Base-by-base conservation (phyloP, 306 rosid genomes). In the Fragaria vesca region DNA sequence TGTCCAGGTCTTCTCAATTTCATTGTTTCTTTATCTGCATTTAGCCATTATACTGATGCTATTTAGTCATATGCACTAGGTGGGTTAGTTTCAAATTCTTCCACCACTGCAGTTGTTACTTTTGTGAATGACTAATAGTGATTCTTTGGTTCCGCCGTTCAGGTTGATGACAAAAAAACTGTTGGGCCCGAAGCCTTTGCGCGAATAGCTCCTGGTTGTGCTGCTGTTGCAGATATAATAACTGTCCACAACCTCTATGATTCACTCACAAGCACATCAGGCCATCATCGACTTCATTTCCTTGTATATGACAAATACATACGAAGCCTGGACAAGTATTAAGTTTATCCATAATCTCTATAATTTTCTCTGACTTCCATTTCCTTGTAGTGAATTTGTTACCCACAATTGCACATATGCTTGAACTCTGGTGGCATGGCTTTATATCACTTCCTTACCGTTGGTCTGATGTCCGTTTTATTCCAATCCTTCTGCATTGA, bases 141-240 rank as follows among this genome's bases (percentile, higher is more conserved):
- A 28, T 78, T 55, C 54, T 40, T 5, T 66, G 26, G 34, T 72
- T 17, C 54, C 67, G 42, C 30, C 43, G 8, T 1, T 76, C 75
- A 95, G 98, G 96, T 90, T 78, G 98, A 88, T 87, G 88, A 84
- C 34, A 83, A 86, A 77, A 91, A 88, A 86, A 86, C 97, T 2
- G 96, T 92, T 88, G 97, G 98, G 65, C 70, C 55, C 17, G 92
- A 92, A 81, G 97, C 98, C 79, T 95, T 95, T 85, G 89, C 93
- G 17, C 88, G 98, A 61, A 92, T 95, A 83, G 95, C 98, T 81
- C 91, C 96, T 76, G 91, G 86, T 17, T 89, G 92, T 85, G 77
- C 83, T 83, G 78, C 83, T 77, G 82, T 95, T 74, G 97, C 97
- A 46, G 97, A 95, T 83, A 73, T 92, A 66, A 90, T 92, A 72